Conservation (phyloP, 2,329 filamentous ascomycete genomes). For the Neospermospora avenae region DNA sequence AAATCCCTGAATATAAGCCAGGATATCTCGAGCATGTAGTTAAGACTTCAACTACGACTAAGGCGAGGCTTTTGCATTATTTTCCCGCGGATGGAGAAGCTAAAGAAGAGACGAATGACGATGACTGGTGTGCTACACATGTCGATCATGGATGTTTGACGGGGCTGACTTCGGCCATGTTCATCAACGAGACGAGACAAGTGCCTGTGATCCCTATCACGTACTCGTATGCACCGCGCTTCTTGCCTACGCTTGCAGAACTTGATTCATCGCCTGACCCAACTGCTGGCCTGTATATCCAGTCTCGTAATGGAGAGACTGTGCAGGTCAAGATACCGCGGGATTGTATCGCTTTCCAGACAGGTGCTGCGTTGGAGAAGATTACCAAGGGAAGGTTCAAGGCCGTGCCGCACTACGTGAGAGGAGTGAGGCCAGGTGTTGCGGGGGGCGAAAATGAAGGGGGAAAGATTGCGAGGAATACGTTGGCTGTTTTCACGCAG, state of each 20-base stretch:
- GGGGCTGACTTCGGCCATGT: slow-evolving; percentile 93
- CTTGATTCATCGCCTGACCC: slow-evolving; percentile 76
- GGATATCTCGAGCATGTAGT: slow-evolving; percentile 88
- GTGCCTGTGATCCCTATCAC: slow-evolving; percentile 34
- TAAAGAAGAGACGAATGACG: slow-evolving; percentile 51
- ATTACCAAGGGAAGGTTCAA: slow-evolving; percentile 91
- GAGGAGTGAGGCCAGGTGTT: slow-evolving; percentile 61
- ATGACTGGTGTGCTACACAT: slow-evolving; percentile 93
- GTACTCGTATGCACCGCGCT: slow-evolving; percentile 32
- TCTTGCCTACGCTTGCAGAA: slow-evolving; percentile 59
- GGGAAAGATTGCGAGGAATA: slow-evolving; percentile 71
- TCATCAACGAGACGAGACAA: slow-evolving; percentile 70
- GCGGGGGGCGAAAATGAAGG: slow-evolving; percentile 38
- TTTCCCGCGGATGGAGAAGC: slow-evolving; percentile 59
- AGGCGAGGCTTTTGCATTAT: slow-evolving; percentile 90
- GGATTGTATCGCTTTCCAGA: slow-evolving; percentile 94
- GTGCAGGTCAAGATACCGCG: slow-evolving; percentile 91
- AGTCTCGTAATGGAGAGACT: slow-evolving; percentile 73
- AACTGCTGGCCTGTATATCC: slow-evolving; percentile 87
- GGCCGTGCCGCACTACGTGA: slow-evolving; percentile 94
- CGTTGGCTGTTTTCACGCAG: slow-evolving; percentile 94
- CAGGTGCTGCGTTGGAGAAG: slow-evolving; percentile 83
- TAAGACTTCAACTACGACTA: slow-evolving; percentile 78
- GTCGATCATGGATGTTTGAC: slow-evolving; percentile 93
- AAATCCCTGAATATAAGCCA: slow-evolving; percentile 71